Evolutionary conservation across 257 asterid genomes (phyloP), one percentile per base, ranked within the genome.

Genomic region (Cinchona pubescens): DNA sequence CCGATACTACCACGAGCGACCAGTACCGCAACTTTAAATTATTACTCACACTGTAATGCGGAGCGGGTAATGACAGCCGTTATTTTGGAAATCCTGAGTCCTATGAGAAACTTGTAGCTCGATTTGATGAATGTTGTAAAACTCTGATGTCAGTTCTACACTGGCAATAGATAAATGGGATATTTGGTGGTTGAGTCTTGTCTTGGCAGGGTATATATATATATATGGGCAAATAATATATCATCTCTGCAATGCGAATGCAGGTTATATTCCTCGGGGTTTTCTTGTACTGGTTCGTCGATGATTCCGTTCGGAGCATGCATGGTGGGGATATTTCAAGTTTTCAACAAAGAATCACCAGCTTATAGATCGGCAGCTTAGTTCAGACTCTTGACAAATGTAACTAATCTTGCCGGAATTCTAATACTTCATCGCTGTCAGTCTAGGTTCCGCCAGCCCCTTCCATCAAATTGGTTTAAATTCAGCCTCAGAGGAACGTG

Each of bases 211-310:
- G 56, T 43, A 23, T 35, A 14, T 30, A 2, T 14, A 9, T 18
- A 11, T n/a, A n/a, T n/a, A n/a, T n/a, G n/a, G n/a, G n/a, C n/a
- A n/a, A n/a, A n/a, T n/a, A 45, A 32, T 5, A 40, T 32, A 27
- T 49, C 51, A 38, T 60, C 37, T 67, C 42, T 27, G 49, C 53
- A 25, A 32, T 71, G 67, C 63, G 73, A 35, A 51, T 65, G 78
- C 82, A 93, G 99, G 99, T 95, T 71, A 89, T 92, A 27, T 96
- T 95, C 72, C 96, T 95, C 48, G 92, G 99, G 99, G 84, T 90
- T 23, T 69, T 89, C 46, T 88, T 98, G n/a, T 95, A 92, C 90
- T 95, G 98, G 99, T 95, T 92, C 21, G 94, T 95, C 98, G 99
- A 85, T 95, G 96, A 90, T 95, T 69, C 99, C 99, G 0, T 90